Conservation (phyloP, 208 protist genomes). For the Willaertia magna region DNA sequence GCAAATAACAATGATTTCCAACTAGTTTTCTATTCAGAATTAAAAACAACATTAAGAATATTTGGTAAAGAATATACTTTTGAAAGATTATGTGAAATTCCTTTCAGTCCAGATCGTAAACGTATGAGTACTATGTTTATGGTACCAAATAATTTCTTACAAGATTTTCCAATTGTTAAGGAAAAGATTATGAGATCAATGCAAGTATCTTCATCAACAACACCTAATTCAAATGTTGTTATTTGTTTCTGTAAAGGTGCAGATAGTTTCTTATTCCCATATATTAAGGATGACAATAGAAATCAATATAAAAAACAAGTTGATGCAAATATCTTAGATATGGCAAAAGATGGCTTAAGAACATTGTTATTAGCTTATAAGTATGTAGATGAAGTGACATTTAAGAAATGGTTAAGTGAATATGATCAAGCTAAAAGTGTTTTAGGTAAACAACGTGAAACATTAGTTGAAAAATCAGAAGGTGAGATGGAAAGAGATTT, state of each 20-base stretch:
- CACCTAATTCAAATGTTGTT: neutral
- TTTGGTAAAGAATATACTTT: neutral
- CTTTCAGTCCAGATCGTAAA: conserved; percentile 3
- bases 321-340: conserved; percentile 31
- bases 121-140: neutral
- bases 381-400: neutral
- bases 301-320: neutral
- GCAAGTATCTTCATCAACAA: neutral
- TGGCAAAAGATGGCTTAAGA: conserved; percentile 56
- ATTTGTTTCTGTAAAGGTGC: neutral
- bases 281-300: neutral
- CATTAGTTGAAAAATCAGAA: neutral
- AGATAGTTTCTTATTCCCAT: neutral
- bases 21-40: neutral
- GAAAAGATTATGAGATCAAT: no score
- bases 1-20: neutral
- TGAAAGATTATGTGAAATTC: neutral
- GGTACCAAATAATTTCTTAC: neutral
- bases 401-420: neutral
- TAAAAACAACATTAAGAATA: neutral
- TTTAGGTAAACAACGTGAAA: neutral
- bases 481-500: conserved; percentile 32
- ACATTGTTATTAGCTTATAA: conserved; percentile 63
- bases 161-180: neutral
- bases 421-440: neutral